These are phyloP conservation scores for Plectosphaerella sp. DNA, from an alignment of 2,329 filamentous ascomycete species.

Conservation along the genomic window DNA sequence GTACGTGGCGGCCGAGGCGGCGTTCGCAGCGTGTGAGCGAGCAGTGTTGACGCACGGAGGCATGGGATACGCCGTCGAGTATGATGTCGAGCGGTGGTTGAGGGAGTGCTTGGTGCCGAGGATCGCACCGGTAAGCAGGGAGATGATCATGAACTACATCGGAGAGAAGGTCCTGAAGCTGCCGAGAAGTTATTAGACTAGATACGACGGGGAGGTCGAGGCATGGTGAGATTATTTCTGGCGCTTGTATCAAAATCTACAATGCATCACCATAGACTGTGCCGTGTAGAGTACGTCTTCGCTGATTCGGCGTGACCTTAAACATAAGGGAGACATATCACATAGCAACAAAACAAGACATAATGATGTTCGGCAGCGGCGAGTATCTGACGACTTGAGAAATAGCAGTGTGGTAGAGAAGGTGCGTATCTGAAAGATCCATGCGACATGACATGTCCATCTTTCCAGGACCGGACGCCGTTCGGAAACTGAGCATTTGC, in stretches of 20 bases:
- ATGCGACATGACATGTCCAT: too few relatives aligned
- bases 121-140: slow-evolving; percentile 60
- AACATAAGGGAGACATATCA: neutral
- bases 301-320: neutral
- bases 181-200: slow-evolving; percentile 58
- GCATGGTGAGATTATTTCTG: too few relatives aligned
- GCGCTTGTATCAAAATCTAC: too few relatives aligned
- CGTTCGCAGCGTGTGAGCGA: slow-evolving; percentile 58
- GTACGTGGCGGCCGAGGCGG: slow-evolving; percentile 63
- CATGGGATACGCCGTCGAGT: slow-evolving; percentile 62
- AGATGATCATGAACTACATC: slow-evolving; percentile 75
- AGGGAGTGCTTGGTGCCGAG: slow-evolving; percentile 61
- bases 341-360: too few relatives aligned
- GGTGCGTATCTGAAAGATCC: too few relatives aligned
- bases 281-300: neutral
- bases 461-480: too few relatives aligned
- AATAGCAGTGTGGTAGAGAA: too few relatives aligned
- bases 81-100: slow-evolving; percentile 62
- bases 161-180: slow-evolving; percentile 63
- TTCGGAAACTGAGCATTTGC: neutral
- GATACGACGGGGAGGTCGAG: too few relatives aligned
- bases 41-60: slow-evolving; percentile 56
- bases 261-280: neutral
- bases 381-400: neutral
- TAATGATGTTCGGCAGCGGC: neutral